Base-by-base conservation (phyloP, 192 early-diverging fungal genomes). In the Entomortierella beljakovae region DNA sequence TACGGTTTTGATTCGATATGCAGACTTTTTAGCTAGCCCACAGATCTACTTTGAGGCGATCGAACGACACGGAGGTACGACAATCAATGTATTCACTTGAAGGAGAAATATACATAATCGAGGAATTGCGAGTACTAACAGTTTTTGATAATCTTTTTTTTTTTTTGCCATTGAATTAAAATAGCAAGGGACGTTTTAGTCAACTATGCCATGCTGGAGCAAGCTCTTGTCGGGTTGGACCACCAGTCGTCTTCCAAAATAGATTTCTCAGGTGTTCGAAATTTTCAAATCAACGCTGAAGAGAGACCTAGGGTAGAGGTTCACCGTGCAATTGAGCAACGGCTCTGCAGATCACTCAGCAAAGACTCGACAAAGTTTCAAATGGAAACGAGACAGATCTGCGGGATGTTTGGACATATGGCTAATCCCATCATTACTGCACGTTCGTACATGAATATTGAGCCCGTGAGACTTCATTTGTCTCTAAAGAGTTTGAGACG, bases 361-460 rank as follows among this genome's bases (percentile, higher is more conserved):
- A 4, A 20, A 7, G 3, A 23, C 28, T 35, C 55, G 65, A 49
- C 80, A 2, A 22, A 38, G 10, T 52, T 34, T 32, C 31, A 49
- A 15, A 54, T 64, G 15, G 37, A 43, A 1, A 43, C 32, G 6
- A 66, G 8, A 16, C 57, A 37, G 2, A 54, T 74, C 35, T n/a
- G 54, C n/a, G 37, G 38, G 20, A 67, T 90, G 33, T 96, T 94
- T 75, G 87, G 91, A 61, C 88, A 92, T 33, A 64, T 83, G 31
- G 76, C 89, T 51, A 96, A 95, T 59, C 89, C 94, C 10, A 85
- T 93, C 68, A 77, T 96, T 57, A 88, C 92, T 5, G 88, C 94
- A 1, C 83, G 94, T 10, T 92, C 90, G 1, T 94, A 94, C 70
- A 91, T 94, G 85, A 85, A 87, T n/a, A 84, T 89, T 46, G 86